Percentiles rank a stretch among this genome's conserved stretches.
These are phyloP conservation scores for Chaetomium strumarium DNA, from an alignment of 2,329 filamentous ascomycete species.

Conservation along the genomic window DNA sequence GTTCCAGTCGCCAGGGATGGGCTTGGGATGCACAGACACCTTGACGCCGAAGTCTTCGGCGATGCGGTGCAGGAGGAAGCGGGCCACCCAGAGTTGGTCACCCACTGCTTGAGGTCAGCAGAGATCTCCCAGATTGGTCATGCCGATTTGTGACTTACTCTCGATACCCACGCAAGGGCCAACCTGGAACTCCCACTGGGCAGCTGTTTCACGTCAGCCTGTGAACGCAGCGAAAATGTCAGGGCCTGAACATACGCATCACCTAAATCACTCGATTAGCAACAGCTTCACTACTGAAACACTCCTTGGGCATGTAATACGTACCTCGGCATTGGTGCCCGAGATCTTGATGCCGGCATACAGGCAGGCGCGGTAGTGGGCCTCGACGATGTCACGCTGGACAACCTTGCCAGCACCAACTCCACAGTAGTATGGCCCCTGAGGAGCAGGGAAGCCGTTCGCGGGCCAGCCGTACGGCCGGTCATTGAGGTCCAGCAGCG, in stretches of 20 bases:
- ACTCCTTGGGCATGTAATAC: constrained; percentile 45
- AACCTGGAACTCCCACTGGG: constrained; percentile 97
- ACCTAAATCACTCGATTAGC: constrained; percentile 7
- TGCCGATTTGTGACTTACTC: constrained; percentile 46
- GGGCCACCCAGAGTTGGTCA: constrained; percentile 92
- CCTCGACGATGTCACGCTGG: constrained; percentile 95
- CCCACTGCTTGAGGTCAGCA: constrained; percentile 54
- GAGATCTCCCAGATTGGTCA: not conserved
- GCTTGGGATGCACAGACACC: constrained; percentile 94
- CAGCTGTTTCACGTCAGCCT: constrained; percentile 31
- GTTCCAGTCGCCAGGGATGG: constrained; percentile 92
- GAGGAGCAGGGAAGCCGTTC: constrained; percentile 64
- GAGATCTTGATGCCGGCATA: constrained; percentile 91
- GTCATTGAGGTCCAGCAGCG: constrained; percentile 76
- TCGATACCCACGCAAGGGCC: constrained; percentile 83
- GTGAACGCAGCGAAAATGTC: not conserved
- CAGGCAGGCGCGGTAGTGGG: constrained; percentile 66
- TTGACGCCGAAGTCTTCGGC: constrained; percentile 95
- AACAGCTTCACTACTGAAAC: not conserved
- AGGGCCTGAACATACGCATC: constrained; percentile 37
- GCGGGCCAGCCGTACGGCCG: constrained; percentile 90
- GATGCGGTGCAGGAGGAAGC: constrained; percentile 74
- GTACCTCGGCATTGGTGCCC: constrained; percentile 95
- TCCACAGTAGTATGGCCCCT: constrained; percentile 97
- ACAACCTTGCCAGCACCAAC: constrained; percentile 95